Evolutionary conservation across 371 early-diverging fungal species (phyloP), one percentile per base, ranked within the genome.

Genomic region (Cokeromyces recurvatus): DNA sequence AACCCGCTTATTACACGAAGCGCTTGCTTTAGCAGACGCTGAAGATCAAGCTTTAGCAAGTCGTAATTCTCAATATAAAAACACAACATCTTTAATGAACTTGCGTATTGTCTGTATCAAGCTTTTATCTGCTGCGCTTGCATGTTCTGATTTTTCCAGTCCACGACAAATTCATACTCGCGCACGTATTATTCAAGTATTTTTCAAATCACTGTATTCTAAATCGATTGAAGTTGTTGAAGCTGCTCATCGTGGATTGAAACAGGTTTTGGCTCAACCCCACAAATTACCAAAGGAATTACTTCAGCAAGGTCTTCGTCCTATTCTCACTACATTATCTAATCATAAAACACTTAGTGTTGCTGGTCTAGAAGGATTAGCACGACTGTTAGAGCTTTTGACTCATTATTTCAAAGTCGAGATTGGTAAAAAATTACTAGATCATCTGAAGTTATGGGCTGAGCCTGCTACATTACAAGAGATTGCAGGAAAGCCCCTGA

Each of bases 331-430:
- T 32, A 98, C 94, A 41, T 76, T 99, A 0, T 89, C 94, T 0
- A 97, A 98, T 53, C 89, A 89, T 75, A 94, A 90, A 62, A 82
- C 88, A 8, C 68, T 99, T 36, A 93, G 92, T 3, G 94, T 97
- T 2, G 75, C 91, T 12, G 92, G 90, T 22, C 66, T 99, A 8
- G 95, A 97, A 42, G 98, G 98, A 0, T 66, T 99, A 23, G 95
- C 94, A 0, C 81, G 97, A 5, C 74, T 99, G 17, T 63, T 98
- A 32, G 90, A 95, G 59, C 78, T 98, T 0, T 60, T 99, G 53
- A 92, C 93, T 23, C 93, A 89, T 62, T 99, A 97, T 60, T 99
- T 99, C 68, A 98, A 97, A 63, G 94, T 92, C 10, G 98, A 98
- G 55, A 95, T 99, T 29, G 98, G 99, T 21, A 86, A 85, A 48